Evolutionary conservation across 2,329 filamentous ascomycete genomes (phyloP), one percentile per base, ranked within the genome.

Genomic region (Diplodia corticola): DNA sequence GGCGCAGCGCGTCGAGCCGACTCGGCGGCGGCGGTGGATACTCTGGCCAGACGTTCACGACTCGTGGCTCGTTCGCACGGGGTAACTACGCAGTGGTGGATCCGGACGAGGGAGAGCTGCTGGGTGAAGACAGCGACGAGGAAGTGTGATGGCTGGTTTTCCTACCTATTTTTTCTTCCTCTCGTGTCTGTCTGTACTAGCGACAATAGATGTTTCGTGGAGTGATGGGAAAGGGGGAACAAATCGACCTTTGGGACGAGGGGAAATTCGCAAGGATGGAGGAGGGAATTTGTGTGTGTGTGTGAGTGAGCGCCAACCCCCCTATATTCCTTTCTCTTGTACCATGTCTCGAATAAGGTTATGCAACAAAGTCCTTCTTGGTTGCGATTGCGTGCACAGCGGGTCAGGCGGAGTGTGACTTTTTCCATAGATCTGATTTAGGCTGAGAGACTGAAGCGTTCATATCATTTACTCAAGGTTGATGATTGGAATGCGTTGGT

Each of bases 111-210:
- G 94, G 94, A 57, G 94, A 98, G 81, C 81, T 99, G 71, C 80
- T 99, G 40, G 95, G 95, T 0, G 94, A 97, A 71, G 93, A 96
- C 67, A 93, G 92, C 71, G 94, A 97, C 70, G 93, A 97, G 74
- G 94, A 97, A 68, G 91, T 89, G 57, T 88, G 75, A 69, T 61
- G n/a, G n/a, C n/a, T 28, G 22, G 48, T 61, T 20, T 24, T 22
- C 24, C 10, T 28, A 9, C 22, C 9, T 44, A n/a, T 37, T 49
- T 61, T 17, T 24, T 35, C 37, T 17, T 30, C 26, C 22, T 9
- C 30, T 5, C 22, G 13, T 24, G 7, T 15, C 15, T 28, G 28
- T n/a, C 9, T 50, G 57, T 61, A 49, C 48, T 46, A 61, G 13
- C 33, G 30, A 61, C 28, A 61, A 35, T 33, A 44, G 54, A 44